Base-by-base conservation (phyloP, 1,284 basidiomycete species). In the Hymenochaete sp. region DNA sequence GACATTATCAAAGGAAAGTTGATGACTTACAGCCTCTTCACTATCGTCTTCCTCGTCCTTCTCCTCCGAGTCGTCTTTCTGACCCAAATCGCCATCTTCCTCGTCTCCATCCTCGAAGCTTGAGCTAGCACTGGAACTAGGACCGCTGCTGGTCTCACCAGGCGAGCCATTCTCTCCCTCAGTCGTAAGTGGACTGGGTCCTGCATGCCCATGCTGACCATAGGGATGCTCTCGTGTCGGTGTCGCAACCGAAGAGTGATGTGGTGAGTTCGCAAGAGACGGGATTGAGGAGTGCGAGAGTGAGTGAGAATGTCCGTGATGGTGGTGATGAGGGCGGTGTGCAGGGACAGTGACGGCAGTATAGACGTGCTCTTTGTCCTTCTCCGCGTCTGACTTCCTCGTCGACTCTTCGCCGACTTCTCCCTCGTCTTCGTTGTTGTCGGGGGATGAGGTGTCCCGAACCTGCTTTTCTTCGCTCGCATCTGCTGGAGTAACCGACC, bases 331-430 rank as follows among this genome's bases (percentile, higher is more conserved):
- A 27, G 56, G 60, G 24, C 49, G 51, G 14, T 52, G 57, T 8
- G 63, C 63, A 19, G 67, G 66, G 31, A 69, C 53, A 22, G 53
- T 64, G 31, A 67, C 58, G 13, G 64, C 64, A 10, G 58, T 50
- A 32, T 54, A 53, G 28, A 56, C 42, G 44, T 57, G 53, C 22
- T 52, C 47, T 14, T 35, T 22, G 14, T 14, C 41, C 25, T 19
- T 35, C 9, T 24, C 35, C 14, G 14, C 28, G 24, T 42, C 41
- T n/a, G 13, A 13, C 36, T 35, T 27, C 40, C 21, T 24, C 16
- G 25, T n/a, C 14, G 32, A 13, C 21, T 47, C 44, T 35, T 49
- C 45, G 29, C 19, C 27, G 27, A 39, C 38, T 4, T 9, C 27
- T 19, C n/a, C 41, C 16, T 22, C 27, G 16, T 43, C 32, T 18